Evolutionary conservation across 208 protist genomes (phyloP).

Genomic region (Crithidia fasciculata): DNA sequence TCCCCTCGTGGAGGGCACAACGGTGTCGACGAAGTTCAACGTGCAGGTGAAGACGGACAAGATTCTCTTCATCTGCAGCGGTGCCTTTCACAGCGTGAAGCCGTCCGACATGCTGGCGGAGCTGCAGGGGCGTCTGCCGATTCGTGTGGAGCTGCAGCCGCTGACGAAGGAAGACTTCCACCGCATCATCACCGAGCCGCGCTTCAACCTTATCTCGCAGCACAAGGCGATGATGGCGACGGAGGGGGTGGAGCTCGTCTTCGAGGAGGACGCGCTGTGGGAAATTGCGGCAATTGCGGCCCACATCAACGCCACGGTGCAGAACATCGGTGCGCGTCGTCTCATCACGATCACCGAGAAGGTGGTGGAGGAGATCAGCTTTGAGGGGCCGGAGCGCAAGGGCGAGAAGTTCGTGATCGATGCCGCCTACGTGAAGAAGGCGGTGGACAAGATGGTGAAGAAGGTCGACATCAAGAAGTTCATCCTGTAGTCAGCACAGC

Average conservation of each 20-base stretch:
- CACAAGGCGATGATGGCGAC: constrained; percentile 95
- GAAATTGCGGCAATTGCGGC: constrained; percentile 96
- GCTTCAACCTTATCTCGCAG: constrained; percentile 96
- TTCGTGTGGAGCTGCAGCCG: constrained; percentile 97
- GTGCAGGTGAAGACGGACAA: constrained; percentile 98
- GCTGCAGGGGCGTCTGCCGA: constrained; percentile 97
- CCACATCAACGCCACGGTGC: constrained; percentile 96
- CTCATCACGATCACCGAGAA: constrained; percentile 98
- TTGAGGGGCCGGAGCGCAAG: constrained; percentile 86
- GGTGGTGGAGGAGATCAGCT: constrained; percentile 97
- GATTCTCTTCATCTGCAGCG: constrained; percentile 98
- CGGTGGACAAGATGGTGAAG: constrained; percentile 90
- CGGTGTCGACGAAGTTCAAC: constrained; percentile 96
- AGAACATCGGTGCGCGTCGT: constrained; percentile 98
- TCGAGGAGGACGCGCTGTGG: constrained; percentile 93
- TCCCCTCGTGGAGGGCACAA: constrained; percentile 97
- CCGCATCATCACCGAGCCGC: constrained; percentile 98
- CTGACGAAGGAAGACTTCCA: constrained; percentile 96
- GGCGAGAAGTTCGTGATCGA: constrained; percentile 90
- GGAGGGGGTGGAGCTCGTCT: constrained; percentile 95
- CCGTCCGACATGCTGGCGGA: constrained; percentile 95
- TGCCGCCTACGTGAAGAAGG: constrained; percentile 89
- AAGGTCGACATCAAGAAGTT: constrained; percentile 96
- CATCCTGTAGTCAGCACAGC: constrained; percentile 54
- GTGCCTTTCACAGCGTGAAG: constrained; percentile 97